A percentile compares a stretch with the other conserved stretches of the same genome.
These are phyloP conservation scores for Populus euphratica DNA, from an alignment of 345 rosid species.

Conservation along the genomic window DNA sequence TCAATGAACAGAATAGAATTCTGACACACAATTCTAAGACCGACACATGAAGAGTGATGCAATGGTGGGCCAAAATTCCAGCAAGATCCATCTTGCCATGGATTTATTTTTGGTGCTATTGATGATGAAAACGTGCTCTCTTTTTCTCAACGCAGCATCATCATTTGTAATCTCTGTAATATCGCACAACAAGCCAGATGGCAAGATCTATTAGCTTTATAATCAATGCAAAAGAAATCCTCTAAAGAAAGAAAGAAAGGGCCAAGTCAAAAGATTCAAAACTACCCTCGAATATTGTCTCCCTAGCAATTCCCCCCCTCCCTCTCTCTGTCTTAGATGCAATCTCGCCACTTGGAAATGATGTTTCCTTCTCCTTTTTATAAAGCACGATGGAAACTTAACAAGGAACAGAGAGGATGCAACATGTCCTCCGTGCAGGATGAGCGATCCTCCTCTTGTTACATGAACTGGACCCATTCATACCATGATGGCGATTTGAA, in stretches of 20 bases:
- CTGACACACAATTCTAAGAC: neutral
- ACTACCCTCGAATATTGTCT: neutral
- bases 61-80: conserved; percentile 37
- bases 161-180: conserved; percentile 17
- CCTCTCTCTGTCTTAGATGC: neutral
- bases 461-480: neutral
- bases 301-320: neutral
- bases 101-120: conserved; percentile 20
- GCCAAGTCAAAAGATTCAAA: conserved; percentile 23
- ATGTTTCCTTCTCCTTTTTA: conserved; percentile 15
- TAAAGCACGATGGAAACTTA: conserved; percentile 12
- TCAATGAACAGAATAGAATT: too few relatives aligned
- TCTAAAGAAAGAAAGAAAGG: neutral
- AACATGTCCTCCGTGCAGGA: neutral
- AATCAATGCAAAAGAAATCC: conserved; percentile 2
- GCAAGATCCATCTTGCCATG: conserved; percentile 19
- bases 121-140: conserved; percentile 27
- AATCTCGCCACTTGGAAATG: conserved; percentile 13
- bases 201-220: neutral
- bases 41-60: conserved; percentile 10
- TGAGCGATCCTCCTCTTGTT: neutral
- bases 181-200: conserved; percentile 21
- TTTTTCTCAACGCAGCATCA: neutral
- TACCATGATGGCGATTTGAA: neutral
- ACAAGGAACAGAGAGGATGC: conserved; percentile 5